Conservation (phyloP, 2,329 filamentous ascomycete genomes). For the Fusarium xyrophilum region DNA sequence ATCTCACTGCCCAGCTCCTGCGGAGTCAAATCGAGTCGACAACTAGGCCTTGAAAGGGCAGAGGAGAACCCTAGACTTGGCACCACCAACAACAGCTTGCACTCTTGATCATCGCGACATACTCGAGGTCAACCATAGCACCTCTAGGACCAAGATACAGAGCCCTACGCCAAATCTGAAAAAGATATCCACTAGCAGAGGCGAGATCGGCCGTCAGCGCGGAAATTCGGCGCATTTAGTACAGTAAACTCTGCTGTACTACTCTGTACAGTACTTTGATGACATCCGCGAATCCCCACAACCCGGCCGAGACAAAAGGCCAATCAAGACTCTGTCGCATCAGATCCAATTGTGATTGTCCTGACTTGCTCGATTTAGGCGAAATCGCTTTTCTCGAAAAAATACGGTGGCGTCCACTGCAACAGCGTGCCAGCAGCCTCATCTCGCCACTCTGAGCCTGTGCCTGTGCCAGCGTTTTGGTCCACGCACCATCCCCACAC, state of each 20-base stretch:
- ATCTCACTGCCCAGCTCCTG: not conserved
- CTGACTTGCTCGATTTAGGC: conserved; percentile 29
- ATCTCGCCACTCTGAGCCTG: conserved; percentile 36
- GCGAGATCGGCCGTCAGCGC: conserved; percentile 31
- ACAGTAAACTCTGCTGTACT: conserved; percentile 8
- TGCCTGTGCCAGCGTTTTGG: conserved; percentile 20
- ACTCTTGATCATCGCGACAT: not conserved
- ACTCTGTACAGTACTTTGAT: conserved; percentile 22
- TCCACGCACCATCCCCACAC: conserved; percentile 25
- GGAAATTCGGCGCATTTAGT: conserved; percentile 28
- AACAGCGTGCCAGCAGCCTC: conserved; percentile 22
- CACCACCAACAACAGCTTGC: conserved; percentile 16
- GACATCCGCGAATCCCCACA: conserved; percentile 26
- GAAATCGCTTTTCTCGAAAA: conserved; percentile 29
- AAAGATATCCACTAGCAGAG: conserved; percentile 12
- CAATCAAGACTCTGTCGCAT: conserved; percentile 37
- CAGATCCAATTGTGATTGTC: conserved; percentile 31
- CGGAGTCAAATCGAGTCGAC: conserved; percentile 9
- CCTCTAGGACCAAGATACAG: not conserved
- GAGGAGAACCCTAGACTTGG: conserved; percentile 24
- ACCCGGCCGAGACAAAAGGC: conserved; percentile 14
- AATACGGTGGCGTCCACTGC: conserved; percentile 9
- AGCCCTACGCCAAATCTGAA: conserved; percentile 10
- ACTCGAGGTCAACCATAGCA: not conserved
- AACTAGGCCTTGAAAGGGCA: conserved; percentile 4